Percentiles rank a stretch among this genome's conserved stretches.
Conservation (phyloP, 495 filamentous ascomycete species). For the Glonium stellatum region DNA sequence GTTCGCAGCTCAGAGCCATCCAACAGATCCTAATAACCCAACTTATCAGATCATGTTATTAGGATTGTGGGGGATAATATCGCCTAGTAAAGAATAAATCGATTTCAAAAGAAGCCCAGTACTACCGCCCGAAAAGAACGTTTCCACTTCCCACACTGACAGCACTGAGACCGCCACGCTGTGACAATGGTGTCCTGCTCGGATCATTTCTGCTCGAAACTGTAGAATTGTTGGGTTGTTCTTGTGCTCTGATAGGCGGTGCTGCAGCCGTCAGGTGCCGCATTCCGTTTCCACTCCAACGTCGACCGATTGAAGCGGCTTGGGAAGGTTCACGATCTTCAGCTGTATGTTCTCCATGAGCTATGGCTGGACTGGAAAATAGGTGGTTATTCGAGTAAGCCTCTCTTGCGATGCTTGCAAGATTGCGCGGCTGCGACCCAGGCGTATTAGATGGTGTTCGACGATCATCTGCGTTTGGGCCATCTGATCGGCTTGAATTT, state of each 20-base stretch:
- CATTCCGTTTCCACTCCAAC: conserved; percentile 14
- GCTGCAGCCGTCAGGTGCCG: conserved; percentile 14
- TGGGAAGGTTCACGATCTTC: conserved; percentile 5
- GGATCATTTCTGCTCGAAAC: conserved; percentile 10
- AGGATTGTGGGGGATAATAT: background rate
- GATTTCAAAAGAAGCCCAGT: background rate
- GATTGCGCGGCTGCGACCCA: conserved; percentile 5
- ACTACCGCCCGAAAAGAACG: conserved; percentile 17
- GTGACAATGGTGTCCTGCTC: conserved; percentile 9
- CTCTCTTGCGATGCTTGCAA: conserved; percentile 8
- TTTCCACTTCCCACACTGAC: conserved; percentile 24
- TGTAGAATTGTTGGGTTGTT: background rate
- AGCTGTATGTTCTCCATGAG: conserved; percentile 4
- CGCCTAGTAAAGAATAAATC: background rate
- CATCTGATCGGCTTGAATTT: conserved; percentile 6
- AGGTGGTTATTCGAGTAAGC: conserved; percentile 14
- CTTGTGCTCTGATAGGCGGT: conserved; percentile 1
- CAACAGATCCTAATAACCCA: background rate
- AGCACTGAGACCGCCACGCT: conserved; percentile 15
- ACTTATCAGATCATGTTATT: background rate
- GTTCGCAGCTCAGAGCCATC: background rate
- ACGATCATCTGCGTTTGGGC: conserved; percentile 8
- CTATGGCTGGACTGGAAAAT: conserved; percentile 12
- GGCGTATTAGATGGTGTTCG: conserved; percentile 8
- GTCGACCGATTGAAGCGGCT: background rate